A percentile compares a stretch with the other conserved stretches of the same genome.
Evolutionary conservation across 176 grass and related monocot genomes (phyloP).

Genomic region (Ensete ventricosum): DNA sequence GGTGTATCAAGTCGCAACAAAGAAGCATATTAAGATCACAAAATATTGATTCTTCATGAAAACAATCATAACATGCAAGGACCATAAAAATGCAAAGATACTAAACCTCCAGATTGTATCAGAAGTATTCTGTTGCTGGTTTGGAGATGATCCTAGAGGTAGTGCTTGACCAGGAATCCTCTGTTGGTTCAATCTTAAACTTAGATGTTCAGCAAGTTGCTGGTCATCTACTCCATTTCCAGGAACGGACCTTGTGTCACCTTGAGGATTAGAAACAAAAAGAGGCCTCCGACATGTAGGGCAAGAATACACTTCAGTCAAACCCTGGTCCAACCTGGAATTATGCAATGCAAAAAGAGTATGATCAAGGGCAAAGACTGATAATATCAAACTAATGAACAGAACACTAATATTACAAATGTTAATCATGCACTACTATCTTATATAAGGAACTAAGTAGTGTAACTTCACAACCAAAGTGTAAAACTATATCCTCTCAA

Average conservation of each 20-base stretch:
- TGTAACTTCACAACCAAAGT: no score
- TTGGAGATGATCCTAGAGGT: slow-evolving; percentile 35
- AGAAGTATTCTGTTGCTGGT: slow-evolving; percentile 47
- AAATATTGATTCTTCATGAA: not conserved
- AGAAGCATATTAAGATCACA: not conserved
- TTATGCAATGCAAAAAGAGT: no score
- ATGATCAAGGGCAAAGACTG: not conserved
- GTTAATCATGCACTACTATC: not conserved
- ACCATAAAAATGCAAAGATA: slow-evolving; percentile 7
- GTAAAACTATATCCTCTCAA: no score
- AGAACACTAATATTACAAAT: not conserved
- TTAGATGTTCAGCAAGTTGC: slow-evolving; percentile 60
- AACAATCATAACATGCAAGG: not conserved
- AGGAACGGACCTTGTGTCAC: slow-evolving; percentile 33
- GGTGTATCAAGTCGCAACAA: not conserved
- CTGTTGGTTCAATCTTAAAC: slow-evolving; percentile 53
- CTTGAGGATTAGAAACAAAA: slow-evolving; percentile 41
- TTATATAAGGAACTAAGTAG: not conserved
- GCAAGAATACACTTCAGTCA: slow-evolving; percentile 87
- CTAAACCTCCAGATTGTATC: slow-evolving; percentile 77
- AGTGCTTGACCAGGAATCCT: slow-evolving; percentile 41
- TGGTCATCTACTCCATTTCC: slow-evolving; percentile 34
- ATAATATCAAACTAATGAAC: not conserved
- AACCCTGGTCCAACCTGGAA: slow-evolving; percentile 90
- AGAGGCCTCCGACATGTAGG: slow-evolving; percentile 93